phyloP scores from a whole-genome alignment of 2,329 filamentous ascomycete genomes.

The Leptographium galeiforme region DNA sequence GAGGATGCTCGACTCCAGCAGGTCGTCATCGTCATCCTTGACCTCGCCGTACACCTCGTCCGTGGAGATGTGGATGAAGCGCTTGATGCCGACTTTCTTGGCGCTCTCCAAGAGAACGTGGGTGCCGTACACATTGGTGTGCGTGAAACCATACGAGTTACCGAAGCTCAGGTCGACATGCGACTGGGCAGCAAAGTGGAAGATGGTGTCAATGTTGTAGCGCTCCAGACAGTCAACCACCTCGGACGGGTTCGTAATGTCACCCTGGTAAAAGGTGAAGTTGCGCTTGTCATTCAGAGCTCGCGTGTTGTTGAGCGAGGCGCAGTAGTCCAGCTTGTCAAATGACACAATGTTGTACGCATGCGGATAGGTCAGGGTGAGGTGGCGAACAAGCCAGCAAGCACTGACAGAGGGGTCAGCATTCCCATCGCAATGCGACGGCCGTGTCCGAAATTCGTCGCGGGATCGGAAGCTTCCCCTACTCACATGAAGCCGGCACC shows the following conservation, averaged over 20 bases:
- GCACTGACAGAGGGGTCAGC: constrained; percentile 35
- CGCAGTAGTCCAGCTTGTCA: constrained; percentile 75
- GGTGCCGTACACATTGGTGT: constrained; percentile 74
- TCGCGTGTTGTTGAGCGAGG: constrained; percentile 66
- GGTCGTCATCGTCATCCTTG: constrained; percentile 54
- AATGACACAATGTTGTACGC: constrained; percentile 71
- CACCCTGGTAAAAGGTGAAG: constrained; percentile 68
- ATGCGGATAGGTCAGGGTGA: constrained; percentile 58
- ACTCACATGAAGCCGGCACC: constrained; percentile 76
- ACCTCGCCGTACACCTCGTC: constrained; percentile 81
- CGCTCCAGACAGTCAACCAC: constrained; percentile 59
- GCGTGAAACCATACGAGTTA: constrained; percentile 69
- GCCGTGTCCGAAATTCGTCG: neutral
- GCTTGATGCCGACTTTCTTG: constrained; percentile 54
- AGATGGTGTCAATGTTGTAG: constrained; percentile 63
- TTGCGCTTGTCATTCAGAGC: constrained; percentile 54
- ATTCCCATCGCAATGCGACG: neutral
- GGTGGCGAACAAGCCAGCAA: constrained; percentile 70
- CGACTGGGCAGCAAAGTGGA: constrained; percentile 78
- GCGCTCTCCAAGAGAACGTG: constrained; percentile 68
- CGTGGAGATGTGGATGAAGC: constrained; percentile 72
- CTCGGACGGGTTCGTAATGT: constrained; percentile 58
- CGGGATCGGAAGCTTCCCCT: neutral
- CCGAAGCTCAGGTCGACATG: constrained; percentile 75
- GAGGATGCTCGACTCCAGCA: constrained; percentile 60